Base-by-base conservation (phyloP, 345 rosid genomes). In the Gossypium herbaceum region DNA sequence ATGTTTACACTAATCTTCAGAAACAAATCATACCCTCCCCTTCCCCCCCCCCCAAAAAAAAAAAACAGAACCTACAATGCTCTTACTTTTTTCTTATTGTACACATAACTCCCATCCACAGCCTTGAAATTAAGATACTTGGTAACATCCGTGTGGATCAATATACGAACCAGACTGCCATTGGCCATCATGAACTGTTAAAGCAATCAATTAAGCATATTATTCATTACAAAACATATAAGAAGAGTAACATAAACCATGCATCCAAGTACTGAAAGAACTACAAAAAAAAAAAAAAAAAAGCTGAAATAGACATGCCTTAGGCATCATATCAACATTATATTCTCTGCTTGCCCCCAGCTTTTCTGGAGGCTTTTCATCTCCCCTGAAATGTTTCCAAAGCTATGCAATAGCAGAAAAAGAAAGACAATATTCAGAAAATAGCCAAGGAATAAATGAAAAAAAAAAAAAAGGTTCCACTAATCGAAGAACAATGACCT, bases 81-180 rank as follows among this genome's bases (percentile, higher is more conserved):
- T 39, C 57, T 15, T 84, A 91, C 98, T 92, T 95, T 95, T 51
- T 93, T 94, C 84, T 93, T 93, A 82, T 91, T 91, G 81, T 88
- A 95, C 68, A 93, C 99, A 63, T 86, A 95, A 85, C 99, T 87
- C n/a, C 97, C 98, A 84, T 93, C 98, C 0, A 95, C 99, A 6
- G 89, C 98, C 82, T 95, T 93, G 81, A 95, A 95, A 84, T 90
- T 86, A 61, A 95, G 94, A 73, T 93, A 91, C 86, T 95, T 93
- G 0, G 96, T 91, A 75, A 95, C 98, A 82, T 93, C 88, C 0
- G 91, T 91, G 79, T 91, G 97, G 83, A 95, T 90, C 52, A 95
- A 86, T 80, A 91, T 81, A 13, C 87, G 89, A 57, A 95, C 98
- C 84, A 95, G 77, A 20, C 76, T 72, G 2, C 98, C 97, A 80